Percentiles rank a stretch among this genome's conserved stretches.
Conservation (phyloP, 2,329 filamentous ascomycete genomes). For the Aureobasidium leucospermi region DNA sequence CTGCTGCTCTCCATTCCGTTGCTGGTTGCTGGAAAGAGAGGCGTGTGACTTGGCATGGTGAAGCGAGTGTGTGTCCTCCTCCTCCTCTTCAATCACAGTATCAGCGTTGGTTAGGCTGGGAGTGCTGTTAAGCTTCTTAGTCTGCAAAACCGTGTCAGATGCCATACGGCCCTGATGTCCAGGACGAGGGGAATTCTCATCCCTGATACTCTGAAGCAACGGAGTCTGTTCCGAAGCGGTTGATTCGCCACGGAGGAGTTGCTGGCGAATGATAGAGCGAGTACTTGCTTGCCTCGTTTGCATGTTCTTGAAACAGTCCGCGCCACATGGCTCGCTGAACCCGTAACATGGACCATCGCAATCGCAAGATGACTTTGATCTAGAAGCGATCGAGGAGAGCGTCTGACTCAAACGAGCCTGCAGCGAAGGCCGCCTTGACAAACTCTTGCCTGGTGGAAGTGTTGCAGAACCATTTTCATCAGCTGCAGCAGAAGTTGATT, state of each 20-base stretch:
- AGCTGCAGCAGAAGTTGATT: neutral
- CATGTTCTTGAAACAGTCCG: constrained; percentile 51
- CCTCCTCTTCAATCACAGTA: constrained; percentile 11
- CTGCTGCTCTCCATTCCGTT: neutral
- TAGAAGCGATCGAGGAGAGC: constrained; percentile 44
- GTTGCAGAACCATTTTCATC: neutral
- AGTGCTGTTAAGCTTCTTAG: neutral
- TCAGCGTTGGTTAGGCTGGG: neutral
- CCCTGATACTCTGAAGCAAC: constrained; percentile 20
- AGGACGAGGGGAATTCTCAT: constrained; percentile 12
- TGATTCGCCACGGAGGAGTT: constrained; percentile 17
- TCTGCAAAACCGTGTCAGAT: neutral
- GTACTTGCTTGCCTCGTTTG: constrained; percentile 27
- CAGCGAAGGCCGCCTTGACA: constrained; percentile 31
- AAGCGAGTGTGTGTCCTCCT: constrained; percentile 1
- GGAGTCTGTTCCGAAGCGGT: constrained; percentile 25
- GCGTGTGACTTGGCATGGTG: constrained; percentile 1
- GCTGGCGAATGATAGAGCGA: neutral
- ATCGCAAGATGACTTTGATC: constrained; percentile 42
- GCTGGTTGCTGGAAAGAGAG: constrained; percentile 12
- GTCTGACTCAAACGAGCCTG: constrained; percentile 34
- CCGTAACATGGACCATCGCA: constrained; percentile 54
- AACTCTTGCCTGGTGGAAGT: neutral
- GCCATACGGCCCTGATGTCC: neutral
- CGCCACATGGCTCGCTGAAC: constrained; percentile 53